phyloP scores from a whole-genome alignment of 2,329 filamentous ascomycete species.

The Amauroascus verrucosus region DNA sequence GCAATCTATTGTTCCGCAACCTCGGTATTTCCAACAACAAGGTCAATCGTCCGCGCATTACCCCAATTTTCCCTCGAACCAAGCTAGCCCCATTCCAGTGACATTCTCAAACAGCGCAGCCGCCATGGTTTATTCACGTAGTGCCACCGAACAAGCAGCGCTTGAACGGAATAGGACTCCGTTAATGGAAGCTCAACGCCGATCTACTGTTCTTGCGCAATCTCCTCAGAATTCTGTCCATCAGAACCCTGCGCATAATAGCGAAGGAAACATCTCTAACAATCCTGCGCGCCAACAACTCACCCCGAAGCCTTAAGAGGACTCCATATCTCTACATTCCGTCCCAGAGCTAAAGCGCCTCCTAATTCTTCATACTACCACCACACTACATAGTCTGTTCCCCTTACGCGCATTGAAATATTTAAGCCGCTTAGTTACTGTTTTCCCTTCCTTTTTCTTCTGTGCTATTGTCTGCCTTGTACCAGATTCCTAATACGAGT shows the following conservation, averaged over 20 bases:
- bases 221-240: slow-evolving; percentile 17
- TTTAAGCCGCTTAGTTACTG: neutral
- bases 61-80: slow-evolving; percentile 25
- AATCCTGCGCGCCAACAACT: neutral
- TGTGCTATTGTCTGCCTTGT: neutral
- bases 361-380: neutral
- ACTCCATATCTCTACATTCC: neutral
- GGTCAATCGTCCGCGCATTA: slow-evolving; percentile 21
- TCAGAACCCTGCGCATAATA: slow-evolving; percentile 6
- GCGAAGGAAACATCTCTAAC: slow-evolving; percentile 3
- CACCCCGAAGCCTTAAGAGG: slow-evolving; percentile 1
- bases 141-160: slow-evolving; percentile 32
- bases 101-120: too few species aligned
- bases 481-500: slow-evolving; percentile 16
- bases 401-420: neutral
- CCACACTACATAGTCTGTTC: neutral
- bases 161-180: slow-evolving; percentile 33
- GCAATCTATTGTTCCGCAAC: slow-evolving; percentile 22
- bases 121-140: too few species aligned
- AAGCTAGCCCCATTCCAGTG: slow-evolving; percentile 24
- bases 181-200: slow-evolving; percentile 25
- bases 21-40: slow-evolving; percentile 27
- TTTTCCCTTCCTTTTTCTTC: too few species aligned
- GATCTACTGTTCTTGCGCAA: slow-evolving; percentile 29
- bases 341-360: neutral